Base-by-base conservation (phyloP, 2,329 filamentous ascomycete species). In the Aspergillus versicolor region DNA sequence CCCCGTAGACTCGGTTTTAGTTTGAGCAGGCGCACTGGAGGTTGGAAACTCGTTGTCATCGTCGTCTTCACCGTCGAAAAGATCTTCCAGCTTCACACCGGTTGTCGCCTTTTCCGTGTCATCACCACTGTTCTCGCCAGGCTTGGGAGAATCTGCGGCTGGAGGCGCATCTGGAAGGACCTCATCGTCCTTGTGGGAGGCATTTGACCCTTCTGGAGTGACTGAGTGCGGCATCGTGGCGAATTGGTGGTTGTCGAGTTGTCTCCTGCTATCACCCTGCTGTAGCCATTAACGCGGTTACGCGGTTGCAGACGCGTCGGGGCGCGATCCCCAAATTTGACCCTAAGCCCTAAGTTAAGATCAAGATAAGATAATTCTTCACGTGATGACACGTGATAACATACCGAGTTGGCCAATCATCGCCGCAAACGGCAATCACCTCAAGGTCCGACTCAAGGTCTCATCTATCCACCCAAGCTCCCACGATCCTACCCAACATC, bases 1-100 rank as follows among this genome's bases (percentile, higher is more conserved):
- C 77, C 73, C 61, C 44, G 60, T 63, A 71, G 66, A 58, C 68
- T 63, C 62, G 69, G 54, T 64, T 61, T 77, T 72, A 51, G 78
- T 79, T 27, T 74, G 67, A 37, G 74, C 73, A 21, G 77, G 73
- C n/a, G 77, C 79, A 60, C 80, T 84, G 5, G 83, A 84, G 5
- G 71, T 66, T 6, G 81, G 75, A 63, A 84, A 86, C 57, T 86
- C 84, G 37, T 78, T 73, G 47, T 77, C 71, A 19, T 82, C 79
- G 48, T 86, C 83, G 47, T 83, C 82, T 38, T 82, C 82, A 57
- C 84, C 78, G 64, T 88, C 87, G 52, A 88, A 58, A n/a, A 63
- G 75, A 53, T 84, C 82, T 61, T 87, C 84, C 17, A 88, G 66
- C 30, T 78, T 79, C 41, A 78, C 70, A 24, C 72, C 67, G 12